Conservation (phyloP, 2,329 filamentous ascomycete genomes). For the Trichoderma koningiopsis region DNA sequence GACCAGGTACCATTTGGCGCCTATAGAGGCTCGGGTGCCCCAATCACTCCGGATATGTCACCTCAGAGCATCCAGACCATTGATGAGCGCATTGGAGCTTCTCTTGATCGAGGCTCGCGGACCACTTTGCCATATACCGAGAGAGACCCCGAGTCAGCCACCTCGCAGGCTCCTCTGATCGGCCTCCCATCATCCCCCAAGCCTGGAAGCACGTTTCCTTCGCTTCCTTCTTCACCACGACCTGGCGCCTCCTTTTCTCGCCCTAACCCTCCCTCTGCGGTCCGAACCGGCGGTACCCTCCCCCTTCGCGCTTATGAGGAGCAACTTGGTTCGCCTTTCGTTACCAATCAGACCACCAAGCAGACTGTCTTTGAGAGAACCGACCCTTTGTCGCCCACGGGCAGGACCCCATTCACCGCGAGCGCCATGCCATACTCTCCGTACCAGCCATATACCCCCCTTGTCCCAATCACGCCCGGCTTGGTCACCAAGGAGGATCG, state of each 20-base stretch:
- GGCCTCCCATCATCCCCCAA: constrained; percentile 52
- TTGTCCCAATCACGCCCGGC: constrained; percentile 75
- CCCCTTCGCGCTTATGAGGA: constrained; percentile 65
- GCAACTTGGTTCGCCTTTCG: constrained; percentile 53
- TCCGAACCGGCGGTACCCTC: constrained; percentile 59
- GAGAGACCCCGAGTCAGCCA: constrained; percentile 54
- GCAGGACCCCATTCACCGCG: constrained; percentile 64
- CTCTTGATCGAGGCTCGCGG: constrained; percentile 43
- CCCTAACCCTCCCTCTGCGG: constrained; percentile 54
- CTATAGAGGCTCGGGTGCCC: constrained; percentile 31
- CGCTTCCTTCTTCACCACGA: constrained; percentile 54
- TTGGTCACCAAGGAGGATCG: constrained; percentile 71
- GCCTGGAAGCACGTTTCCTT: constrained; percentile 38
- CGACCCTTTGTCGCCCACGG: constrained; percentile 56
- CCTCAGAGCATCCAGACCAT: constrained; percentile 52
- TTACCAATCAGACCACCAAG: constrained; percentile 54
- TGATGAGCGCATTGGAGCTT: constrained; percentile 56
- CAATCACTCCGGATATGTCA: constrained; percentile 41
- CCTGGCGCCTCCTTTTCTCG: constrained; percentile 54
- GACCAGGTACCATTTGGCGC: constrained; percentile 45
- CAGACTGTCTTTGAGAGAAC: constrained; percentile 66
- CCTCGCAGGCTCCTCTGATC: constrained; percentile 53
- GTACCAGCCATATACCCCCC: constrained; percentile 76
- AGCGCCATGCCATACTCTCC: constrained; percentile 71
- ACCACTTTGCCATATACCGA: constrained; percentile 46